Evolutionary conservation across 2,329 filamentous ascomycete genomes (phyloP).

Genomic region (Geoglossum cookeanum): DNA sequence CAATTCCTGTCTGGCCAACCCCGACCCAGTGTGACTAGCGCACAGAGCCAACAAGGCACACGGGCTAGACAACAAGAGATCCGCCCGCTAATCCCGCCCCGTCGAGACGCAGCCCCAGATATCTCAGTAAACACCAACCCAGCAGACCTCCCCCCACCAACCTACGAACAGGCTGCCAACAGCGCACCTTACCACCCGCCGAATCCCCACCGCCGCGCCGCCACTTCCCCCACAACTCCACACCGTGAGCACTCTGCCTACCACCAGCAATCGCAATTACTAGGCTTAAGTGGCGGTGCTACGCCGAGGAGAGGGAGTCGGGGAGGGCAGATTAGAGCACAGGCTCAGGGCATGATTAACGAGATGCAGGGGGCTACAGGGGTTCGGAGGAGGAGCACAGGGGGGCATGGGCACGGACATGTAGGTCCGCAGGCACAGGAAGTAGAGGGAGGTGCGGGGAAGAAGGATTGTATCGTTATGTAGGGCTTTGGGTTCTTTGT

Average conservation of each 20-base stretch:
- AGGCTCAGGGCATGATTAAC: neutral
- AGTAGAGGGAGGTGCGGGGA: constrained; percentile 16
- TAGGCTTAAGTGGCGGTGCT: neutral
- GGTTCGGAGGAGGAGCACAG: constrained; percentile 8
- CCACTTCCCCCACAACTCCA: constrained; percentile 4
- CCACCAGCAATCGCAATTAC: constrained; percentile 4
- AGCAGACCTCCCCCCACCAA: constrained; percentile 34
- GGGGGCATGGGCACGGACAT: constrained; percentile 11
- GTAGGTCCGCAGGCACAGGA: constrained; percentile 7
- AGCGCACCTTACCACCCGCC: constrained; percentile 33
- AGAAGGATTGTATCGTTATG: constrained; percentile 29
- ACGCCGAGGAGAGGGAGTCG: constrained; percentile 8
- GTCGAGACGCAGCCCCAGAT: constrained; percentile 12
- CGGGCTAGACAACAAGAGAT: constrained; percentile 11
- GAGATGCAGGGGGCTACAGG: constrained; percentile 1
- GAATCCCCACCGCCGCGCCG: constrained; percentile 1
- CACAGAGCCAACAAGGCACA: constrained; percentile 4
- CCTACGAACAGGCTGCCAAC: constrained; percentile 44
- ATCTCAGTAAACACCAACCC: constrained; percentile 4
- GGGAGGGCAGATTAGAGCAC: constrained; percentile 1
- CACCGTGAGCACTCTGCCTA: constrained; percentile 5
- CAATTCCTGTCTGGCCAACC: constrained; percentile 50
- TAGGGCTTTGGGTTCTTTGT: constrained; percentile 10
- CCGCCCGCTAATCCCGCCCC: constrained; percentile 27
- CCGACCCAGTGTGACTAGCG: constrained; percentile 7